Evolutionary conservation across 257 asterid species (phyloP).

Genomic region (Plantago ovata): DNA sequence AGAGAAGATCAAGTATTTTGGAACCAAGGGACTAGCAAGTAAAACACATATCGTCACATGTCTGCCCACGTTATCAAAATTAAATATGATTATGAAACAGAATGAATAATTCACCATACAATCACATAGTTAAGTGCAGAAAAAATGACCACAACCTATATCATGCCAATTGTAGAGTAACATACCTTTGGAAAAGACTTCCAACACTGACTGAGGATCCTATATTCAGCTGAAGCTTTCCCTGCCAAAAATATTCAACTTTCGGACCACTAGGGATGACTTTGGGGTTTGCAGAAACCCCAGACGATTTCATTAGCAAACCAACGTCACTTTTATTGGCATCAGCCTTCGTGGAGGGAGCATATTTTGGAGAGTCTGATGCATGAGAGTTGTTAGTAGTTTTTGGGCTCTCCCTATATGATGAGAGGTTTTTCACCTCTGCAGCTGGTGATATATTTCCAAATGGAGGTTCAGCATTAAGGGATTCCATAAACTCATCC

Average conservation of each 20-base stretch:
- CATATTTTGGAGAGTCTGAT: conserved; percentile 34
- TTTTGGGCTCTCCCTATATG: conserved; percentile 39
- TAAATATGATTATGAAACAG: not conserved
- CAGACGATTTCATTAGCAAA: conserved; percentile 20
- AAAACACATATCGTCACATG: not conserved
- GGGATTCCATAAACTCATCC: conserved; percentile 98
- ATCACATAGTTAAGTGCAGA: not conserved
- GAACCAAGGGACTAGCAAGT: not conserved
- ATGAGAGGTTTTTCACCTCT: conserved; percentile 22
- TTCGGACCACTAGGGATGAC: conserved; percentile 22
- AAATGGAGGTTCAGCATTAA: conserved; percentile 88
- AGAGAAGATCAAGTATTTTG: too few relatives aligned
- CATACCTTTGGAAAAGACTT: conserved; percentile 69
- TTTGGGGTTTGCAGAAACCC: conserved; percentile 33
- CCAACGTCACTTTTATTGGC: conserved; percentile 26
- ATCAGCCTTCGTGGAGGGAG: conserved; percentile 33
- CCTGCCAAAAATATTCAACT: conserved; percentile 62
- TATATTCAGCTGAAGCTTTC: conserved; percentile 60
- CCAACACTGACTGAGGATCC: conserved; percentile 56
- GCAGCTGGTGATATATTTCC: conserved; percentile 56
- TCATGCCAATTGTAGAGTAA: conserved; percentile 6
- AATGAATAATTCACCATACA: not conserved
- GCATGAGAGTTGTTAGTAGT: conserved; percentile 26
- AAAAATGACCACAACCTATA: not conserved
- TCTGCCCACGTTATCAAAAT: not conserved